Conservation (phyloP, 2,329 filamentous ascomycete genomes). For the Colletotrichum sp. region DNA sequence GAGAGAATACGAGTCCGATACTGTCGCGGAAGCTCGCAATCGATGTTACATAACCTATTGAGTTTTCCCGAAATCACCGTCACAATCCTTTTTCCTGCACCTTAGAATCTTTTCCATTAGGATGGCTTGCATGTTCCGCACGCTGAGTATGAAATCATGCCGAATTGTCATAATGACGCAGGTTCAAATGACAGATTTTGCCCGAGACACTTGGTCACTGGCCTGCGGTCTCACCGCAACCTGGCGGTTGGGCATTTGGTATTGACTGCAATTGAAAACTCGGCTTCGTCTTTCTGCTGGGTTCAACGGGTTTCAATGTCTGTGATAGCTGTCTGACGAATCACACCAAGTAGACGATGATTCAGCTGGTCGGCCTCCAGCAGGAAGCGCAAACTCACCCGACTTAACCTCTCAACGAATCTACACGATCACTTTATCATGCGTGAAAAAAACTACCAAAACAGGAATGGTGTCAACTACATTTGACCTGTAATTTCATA, state of each 20-base stretch:
- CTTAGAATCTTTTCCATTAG: neutral
- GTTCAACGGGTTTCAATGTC: neutral
- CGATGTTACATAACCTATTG: neutral
- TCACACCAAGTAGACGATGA: neutral
- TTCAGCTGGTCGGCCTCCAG: neutral
- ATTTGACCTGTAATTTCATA: neutral
- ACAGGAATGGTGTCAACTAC: accelerated
- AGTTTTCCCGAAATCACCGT: neutral
- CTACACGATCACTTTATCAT: neutral
- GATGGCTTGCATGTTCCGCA: neutral
- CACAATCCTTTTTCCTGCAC: neutral
- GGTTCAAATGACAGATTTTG: neutral
- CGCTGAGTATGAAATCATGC: neutral
- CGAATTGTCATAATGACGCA: neutral
- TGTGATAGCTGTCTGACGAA: neutral
- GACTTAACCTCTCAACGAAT: neutral
- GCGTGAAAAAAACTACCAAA: neutral
- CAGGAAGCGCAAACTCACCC: neutral
- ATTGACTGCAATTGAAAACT: neutral
- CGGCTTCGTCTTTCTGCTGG: neutral
- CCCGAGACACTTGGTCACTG: neutral
- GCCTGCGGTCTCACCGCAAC: neutral
- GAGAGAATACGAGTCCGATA: neutral
- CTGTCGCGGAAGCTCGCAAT: neutral
- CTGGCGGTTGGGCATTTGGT: neutral